Evolutionary conservation across 1,139 yeast genomes (phyloP).

Genomic region (Candida freyschussii): DNA sequence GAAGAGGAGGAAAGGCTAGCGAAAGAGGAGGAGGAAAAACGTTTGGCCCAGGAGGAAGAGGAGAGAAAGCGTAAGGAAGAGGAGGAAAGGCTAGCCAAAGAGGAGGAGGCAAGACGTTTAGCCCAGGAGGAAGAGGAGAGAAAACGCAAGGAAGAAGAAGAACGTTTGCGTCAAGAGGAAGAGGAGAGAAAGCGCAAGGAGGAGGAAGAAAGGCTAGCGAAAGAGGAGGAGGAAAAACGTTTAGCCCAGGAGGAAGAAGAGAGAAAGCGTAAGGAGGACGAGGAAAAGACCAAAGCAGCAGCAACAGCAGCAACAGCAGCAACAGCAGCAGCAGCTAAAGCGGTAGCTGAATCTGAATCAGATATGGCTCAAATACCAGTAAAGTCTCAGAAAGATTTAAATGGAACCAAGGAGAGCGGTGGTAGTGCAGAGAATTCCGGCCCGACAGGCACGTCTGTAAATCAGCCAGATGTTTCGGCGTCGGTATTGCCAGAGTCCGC

Average conservation of each 20-base stretch:
- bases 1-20: constrained; percentile 17
- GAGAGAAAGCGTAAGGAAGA: constrained; percentile 6
- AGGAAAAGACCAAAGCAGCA: constrained; percentile 1
- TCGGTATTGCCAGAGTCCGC: too few species aligned
- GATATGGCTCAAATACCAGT: too few species aligned
- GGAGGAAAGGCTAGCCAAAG: constrained; percentile 10
- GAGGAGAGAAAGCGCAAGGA: constrained; percentile 5
- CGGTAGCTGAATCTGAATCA: constrained; percentile 8
- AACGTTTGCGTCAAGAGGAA: constrained; percentile 1
- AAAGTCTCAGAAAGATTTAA: too few species aligned
- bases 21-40: constrained; percentile 11
- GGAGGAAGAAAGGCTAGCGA: constrained; percentile 8
- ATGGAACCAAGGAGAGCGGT: too few species aligned
- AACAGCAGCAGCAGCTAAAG: constrained; percentile 8
- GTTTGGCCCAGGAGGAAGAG: constrained; percentile 10
- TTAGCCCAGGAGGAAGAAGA: constrained; percentile 4
- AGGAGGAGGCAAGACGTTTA: constrained; percentile 6
- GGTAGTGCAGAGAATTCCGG: too few species aligned
- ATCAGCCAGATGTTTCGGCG: too few species aligned
- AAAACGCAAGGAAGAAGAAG: constrained; percentile 4
- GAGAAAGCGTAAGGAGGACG: constrained; percentile 2
- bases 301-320: constrained; percentile 7
- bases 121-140: constrained; percentile 7
- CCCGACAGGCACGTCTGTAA: too few species aligned
- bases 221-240: constrained; percentile 4